phyloP scores from a whole-genome alignment of 345 rosid genomes.

The Linum usitatissimum region DNA sequence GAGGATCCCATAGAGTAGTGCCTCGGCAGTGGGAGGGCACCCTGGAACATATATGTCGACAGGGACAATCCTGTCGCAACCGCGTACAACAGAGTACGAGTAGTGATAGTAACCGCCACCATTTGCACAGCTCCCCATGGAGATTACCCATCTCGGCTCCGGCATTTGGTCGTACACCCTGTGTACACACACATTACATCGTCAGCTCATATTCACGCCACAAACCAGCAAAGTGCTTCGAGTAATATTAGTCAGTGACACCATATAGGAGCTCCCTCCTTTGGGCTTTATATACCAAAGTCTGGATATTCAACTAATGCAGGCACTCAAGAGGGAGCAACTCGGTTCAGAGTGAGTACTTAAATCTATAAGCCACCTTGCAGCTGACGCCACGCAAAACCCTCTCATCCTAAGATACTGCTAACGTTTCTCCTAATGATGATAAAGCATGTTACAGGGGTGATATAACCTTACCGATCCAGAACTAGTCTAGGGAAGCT shows the following conservation, averaged over 20 bases:
- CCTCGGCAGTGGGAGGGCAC: constrained; percentile 98
- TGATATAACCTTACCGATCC: no score
- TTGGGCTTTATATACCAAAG: no score
- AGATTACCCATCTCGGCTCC: constrained; percentile 95
- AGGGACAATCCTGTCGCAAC: constrained; percentile 95
- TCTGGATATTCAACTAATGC: no score
- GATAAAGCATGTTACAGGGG: no score
- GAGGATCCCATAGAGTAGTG: constrained; percentile 79
- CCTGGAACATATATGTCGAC: constrained; percentile 96
- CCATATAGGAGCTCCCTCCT: no score
- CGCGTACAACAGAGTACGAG: constrained; percentile 93
- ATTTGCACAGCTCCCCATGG: constrained; percentile 98
- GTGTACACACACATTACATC: constrained; percentile 17
- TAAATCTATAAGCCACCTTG: no score
- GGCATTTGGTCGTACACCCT: constrained; percentile 99
- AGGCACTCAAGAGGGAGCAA: no score
- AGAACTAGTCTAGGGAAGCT: not conserved
- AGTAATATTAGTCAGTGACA: no score
- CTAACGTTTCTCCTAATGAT: no score
- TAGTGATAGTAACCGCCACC: constrained; percentile 98
- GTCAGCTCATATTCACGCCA: not conserved
- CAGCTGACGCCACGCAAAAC: no score
- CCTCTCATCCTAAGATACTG: no score
- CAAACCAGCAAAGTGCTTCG: not conserved
- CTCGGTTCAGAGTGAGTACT: no score